Base-by-base conservation (phyloP, 441 rosid genomes). In the Geranium incanum region DNA sequence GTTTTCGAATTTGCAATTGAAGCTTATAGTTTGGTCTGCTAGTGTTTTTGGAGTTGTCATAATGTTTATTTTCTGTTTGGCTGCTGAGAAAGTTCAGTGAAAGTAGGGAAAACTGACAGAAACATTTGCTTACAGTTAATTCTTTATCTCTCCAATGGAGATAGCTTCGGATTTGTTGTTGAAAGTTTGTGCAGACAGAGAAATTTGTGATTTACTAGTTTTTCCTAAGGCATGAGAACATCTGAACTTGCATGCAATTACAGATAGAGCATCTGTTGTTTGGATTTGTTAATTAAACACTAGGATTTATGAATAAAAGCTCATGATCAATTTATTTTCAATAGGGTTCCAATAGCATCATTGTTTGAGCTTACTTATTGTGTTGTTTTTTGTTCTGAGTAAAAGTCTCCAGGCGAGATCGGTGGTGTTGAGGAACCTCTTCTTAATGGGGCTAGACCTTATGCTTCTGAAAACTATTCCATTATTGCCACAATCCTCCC, bases 391-490 rank as follows among this genome's bases (percentile, higher is more conserved):
- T 36, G 19, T 74, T 13, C 78, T 13, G 85, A 19, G 59, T 88
- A 86, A 66, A 86, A 84, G 79, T 78, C 88, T 68, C 89, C 94
- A 23, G 86, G 83, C 43, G 97, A 83, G 89, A 90, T 88, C 63
- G 82, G 68, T 60, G 66, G 73, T 36, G 82, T 75, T 9, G 86
- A 84, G 63, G 90, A 90, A 77, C 97, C 90, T 77, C 86, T 94
- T 76, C 75, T 89, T 66, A 79, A 80, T 70, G 88, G 87, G 64
- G 77, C 2, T 37, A 76, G 65, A 55, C 8, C 21, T 55, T 55
- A 1, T 69, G 68, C 69, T 78, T 76, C 88, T 38, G 90, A 94
- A 74, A 81, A 70, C 76, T 92, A 88, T 81, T 86, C 97, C 69
- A 75, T 84, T 78, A 67, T 69, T 67, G 83, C 97, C 37, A 88